Percentiles rank a stretch among this genome's conserved stretches.
phyloP scores from a whole-genome alignment of 2,329 filamentous ascomycete species.

The Cryphonectria carpinicola region DNA sequence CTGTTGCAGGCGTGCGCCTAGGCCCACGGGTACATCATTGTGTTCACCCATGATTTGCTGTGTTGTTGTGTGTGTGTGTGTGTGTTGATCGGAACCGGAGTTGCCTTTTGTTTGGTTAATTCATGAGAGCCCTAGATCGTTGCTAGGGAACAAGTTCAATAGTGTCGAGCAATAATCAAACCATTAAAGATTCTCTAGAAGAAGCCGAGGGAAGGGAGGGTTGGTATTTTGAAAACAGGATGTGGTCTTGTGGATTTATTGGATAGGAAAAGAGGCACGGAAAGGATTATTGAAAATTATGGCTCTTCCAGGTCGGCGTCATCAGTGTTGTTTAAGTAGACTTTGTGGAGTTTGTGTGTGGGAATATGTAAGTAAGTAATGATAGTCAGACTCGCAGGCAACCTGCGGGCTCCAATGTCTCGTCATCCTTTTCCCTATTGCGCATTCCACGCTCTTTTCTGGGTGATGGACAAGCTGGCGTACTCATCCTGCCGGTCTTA shows the following conservation, averaged over 20 bases:
- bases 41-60: slow-evolving; percentile 5
- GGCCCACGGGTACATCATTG: neutral
- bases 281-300: neutral
- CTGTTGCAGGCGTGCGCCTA: slow-evolving; percentile 4
- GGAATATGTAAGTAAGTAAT: neutral
- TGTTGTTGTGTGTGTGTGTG: neutral
- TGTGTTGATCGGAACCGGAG: too few relatives aligned
- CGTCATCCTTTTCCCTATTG: slow-evolving; percentile 14
- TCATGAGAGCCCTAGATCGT: too few relatives aligned
- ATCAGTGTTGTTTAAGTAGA: neutral
- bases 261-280: neutral
- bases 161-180: too few relatives aligned
- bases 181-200: too few relatives aligned
- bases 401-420: slow-evolving; percentile 10
- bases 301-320: neutral
- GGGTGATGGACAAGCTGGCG: neutral
- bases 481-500: slow-evolving; percentile 11
- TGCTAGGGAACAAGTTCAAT: too few relatives aligned
- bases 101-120: neutral
- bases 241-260: too few relatives aligned
- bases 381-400: slow-evolving; percentile 6
- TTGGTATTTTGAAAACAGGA: too few relatives aligned
- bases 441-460: neutral
- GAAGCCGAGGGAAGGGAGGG: too few relatives aligned
- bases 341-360: neutral